Evolutionary conservation across 176 grass and related monocot genomes (phyloP).

Genomic region (Triticum turgidum): DNA sequence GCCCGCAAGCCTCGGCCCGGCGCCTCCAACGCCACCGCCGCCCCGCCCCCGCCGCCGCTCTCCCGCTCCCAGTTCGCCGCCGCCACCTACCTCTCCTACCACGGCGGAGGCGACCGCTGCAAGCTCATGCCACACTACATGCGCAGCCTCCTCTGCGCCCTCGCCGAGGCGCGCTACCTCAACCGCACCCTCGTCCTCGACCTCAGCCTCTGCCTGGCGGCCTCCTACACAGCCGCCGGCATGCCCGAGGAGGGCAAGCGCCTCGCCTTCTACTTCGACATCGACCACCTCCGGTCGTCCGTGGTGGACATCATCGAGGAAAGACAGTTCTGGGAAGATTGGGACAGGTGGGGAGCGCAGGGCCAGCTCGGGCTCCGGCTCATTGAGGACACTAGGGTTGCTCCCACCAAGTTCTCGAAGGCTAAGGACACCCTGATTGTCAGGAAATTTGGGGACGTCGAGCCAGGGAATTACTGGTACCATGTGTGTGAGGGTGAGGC

Average conservation of each 20-base stretch:
- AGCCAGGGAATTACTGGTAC: constrained; percentile 92
- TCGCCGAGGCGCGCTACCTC: constrained; percentile 66
- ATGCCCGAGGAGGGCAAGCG: constrained; percentile 78
- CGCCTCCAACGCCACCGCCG: constrained; percentile 25
- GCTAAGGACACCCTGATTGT: constrained; percentile 55
- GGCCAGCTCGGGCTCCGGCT: constrained; percentile 53
- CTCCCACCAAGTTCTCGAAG: constrained; percentile 54
- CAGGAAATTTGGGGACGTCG: constrained; percentile 71
- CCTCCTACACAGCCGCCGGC: constrained; percentile 29
- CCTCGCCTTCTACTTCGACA: constrained; percentile 72
- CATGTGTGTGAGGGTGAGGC: constrained; percentile 62
- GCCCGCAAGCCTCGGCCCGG: constrained; percentile 51
- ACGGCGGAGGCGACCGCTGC: constrained; percentile 70
- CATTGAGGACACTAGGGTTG: constrained; percentile 52
- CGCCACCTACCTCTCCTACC: constrained; percentile 61
- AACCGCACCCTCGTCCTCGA: constrained; percentile 72
- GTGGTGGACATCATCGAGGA: constrained; percentile 51
- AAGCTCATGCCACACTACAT: constrained; percentile 80
- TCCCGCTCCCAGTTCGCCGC: constrained; percentile 46
- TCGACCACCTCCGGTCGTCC: constrained; percentile 52
- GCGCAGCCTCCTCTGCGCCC: constrained; percentile 70
- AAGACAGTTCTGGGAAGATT: constrained; percentile 66
- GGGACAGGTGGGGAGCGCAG: constrained; percentile 66
- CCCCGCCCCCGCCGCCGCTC: constrained; percentile 32
- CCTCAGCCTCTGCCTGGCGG: constrained; percentile 57